A percentile compares a stretch with the other conserved stretches of the same genome.
These are phyloP conservation scores for Nitzschia inconspicua DNA, from an alignment of 108 stramenopile species.

Conservation along the genomic window DNA sequence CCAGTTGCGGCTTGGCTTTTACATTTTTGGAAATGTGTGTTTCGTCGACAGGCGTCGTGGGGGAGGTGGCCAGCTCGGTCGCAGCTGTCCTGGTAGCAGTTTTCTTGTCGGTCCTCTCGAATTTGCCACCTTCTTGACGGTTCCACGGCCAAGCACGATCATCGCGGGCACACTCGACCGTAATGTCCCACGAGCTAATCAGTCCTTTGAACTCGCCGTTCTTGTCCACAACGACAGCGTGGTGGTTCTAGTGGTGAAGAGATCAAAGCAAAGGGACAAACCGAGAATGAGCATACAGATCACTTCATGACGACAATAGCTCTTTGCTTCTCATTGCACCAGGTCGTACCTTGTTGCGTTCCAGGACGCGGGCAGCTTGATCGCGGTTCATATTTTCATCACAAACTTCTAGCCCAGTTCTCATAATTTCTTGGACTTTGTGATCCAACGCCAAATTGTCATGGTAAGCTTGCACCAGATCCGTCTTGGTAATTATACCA, in stretches of 20 bases:
- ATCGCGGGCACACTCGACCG: conserved; percentile 51
- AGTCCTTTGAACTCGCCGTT: conserved; percentile 40
- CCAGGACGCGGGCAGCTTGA: conserved; percentile 43
- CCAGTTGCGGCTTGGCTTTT: not conserved
- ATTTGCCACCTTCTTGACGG: conserved; percentile 33
- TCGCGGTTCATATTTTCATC: conserved; percentile 28
- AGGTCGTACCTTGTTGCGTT: too few species aligned
- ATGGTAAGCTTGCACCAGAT: conserved; percentile 49
- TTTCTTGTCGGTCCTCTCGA: conserved; percentile 4
- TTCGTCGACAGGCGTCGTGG: not conserved
- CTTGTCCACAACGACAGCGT: conserved; percentile 46
- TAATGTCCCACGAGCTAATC: conserved; percentile 56
- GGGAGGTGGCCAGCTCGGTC: conserved; percentile 1
- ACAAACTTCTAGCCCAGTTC: conserved; percentile 4
- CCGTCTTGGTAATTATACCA: conserved; percentile 60
- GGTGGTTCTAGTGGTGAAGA: conserved; percentile 49
- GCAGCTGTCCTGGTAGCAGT: not conserved
- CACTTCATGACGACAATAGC: too few species aligned
- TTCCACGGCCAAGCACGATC: conserved; percentile 53
- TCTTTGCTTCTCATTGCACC: too few species aligned
- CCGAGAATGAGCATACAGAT: too few species aligned
- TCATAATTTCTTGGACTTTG: conserved; percentile 49
- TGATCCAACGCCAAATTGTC: conserved; percentile 7
- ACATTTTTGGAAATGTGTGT: too few species aligned
- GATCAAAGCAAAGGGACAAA: too few species aligned